Evolutionary conservation across 2,329 filamentous ascomycete species (phyloP).

Genomic region (Ophiostoma populinum): DNA sequence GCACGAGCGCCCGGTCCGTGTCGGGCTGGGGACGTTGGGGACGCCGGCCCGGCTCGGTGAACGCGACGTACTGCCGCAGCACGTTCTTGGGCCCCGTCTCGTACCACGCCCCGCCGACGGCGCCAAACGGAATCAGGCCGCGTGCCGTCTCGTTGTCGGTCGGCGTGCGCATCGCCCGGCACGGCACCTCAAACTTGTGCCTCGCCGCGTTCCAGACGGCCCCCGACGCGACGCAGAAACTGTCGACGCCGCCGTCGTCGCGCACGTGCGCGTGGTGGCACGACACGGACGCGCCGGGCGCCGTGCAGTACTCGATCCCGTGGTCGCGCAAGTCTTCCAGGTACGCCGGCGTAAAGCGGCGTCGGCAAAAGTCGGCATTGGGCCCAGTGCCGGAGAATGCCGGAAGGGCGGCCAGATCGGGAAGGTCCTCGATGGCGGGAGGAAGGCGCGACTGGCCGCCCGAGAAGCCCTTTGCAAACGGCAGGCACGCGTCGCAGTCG

Average conservation of each 20-base stretch:
- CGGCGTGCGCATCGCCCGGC: conserved; percentile 1
- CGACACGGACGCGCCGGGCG: conserved; percentile 3
- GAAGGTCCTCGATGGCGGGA: too few relatives aligned
- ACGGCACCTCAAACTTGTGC: conserved; percentile 5
- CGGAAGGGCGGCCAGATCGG: neutral
- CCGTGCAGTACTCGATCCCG: conserved; percentile 9
- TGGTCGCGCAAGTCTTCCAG: conserved; percentile 9
- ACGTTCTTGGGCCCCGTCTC: conserved; percentile 8
- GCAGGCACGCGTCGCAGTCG: too few relatives aligned
- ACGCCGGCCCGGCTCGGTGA: too few relatives aligned
- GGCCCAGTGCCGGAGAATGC: neutral
- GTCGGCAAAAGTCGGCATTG: conserved; percentile 4
- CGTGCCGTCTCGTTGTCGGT: conserved; percentile 3
- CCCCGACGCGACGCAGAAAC: conserved; percentile 6
- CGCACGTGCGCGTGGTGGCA: conserved; percentile 11
- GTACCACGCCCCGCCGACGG: conserved; percentile 7
- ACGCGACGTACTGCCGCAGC: conserved; percentile 4
- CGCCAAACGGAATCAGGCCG: conserved; percentile 5
- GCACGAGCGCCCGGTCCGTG: neutral
- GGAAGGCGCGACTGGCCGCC: too few relatives aligned
- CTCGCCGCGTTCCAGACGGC: neutral
- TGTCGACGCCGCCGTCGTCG: conserved; percentile 7
- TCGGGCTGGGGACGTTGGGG: too few relatives aligned
- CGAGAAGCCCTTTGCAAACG: too few relatives aligned
- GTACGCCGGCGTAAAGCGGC: conserved; percentile 6